Evolutionary conservation across 129 eudicot species (phyloP).

Genomic region (Heracleum sosnowskyi): DNA sequence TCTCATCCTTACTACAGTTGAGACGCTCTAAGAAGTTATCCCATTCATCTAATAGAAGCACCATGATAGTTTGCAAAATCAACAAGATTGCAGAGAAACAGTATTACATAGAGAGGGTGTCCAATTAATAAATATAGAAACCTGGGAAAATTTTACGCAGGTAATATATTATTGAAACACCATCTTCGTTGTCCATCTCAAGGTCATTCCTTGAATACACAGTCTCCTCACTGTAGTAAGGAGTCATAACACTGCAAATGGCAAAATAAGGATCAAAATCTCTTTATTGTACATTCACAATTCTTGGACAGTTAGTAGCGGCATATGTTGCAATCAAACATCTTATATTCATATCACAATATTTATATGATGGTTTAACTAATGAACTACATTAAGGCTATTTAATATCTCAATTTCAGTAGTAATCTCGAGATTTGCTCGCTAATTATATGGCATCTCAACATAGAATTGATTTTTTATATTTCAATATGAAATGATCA

Average conservation of each 20-base stretch:
- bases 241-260: conserved; percentile 89
- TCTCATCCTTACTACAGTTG: conserved; percentile 59
- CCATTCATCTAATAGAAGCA: conserved; percentile 79
- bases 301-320: background rate
- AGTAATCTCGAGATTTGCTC: background rate
- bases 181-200: conserved; percentile 97
- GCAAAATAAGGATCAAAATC: background rate
- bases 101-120: background rate
- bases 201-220: conserved; percentile 87
- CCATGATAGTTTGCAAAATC: conserved; percentile 3
- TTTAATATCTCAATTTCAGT: background rate
- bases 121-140: conserved; percentile 17
- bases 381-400: background rate
- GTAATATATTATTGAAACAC: conserved; percentile 76
- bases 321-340: background rate
- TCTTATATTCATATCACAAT: background rate
- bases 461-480: background rate
- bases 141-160: conserved; percentile 97
- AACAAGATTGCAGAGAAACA: background rate
- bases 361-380: background rate
- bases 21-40: conserved; percentile 90
- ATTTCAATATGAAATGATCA: conserved; percentile 7
- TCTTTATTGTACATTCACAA: background rate
- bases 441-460: background rate
- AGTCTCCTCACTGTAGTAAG: conserved; percentile 94